These are phyloP conservation scores for Serendipita sp. DNA, from an alignment of 768 basidiomycete genomes.

Conservation along the genomic window DNA sequence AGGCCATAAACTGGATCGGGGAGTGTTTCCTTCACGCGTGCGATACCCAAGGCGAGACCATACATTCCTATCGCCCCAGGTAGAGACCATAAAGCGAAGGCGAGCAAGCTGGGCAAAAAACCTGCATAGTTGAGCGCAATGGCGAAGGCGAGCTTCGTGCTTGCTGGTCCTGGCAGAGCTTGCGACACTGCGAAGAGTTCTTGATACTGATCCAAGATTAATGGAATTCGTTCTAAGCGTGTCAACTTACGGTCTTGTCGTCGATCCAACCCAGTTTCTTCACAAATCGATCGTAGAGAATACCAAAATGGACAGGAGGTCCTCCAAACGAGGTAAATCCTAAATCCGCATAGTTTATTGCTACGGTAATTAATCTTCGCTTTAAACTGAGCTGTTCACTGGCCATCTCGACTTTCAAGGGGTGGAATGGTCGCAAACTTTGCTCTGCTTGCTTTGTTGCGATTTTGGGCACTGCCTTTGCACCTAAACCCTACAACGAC, in stretches of 20 bases:
- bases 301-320: conserved; percentile 33
- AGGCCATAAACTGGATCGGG: conserved; percentile 34
- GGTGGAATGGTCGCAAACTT: neutral
- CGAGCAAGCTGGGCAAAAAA: conserved; percentile 5
- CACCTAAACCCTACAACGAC: neutral
- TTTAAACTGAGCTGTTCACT: neutral
- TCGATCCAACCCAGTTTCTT: neutral
- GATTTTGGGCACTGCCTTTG: neutral
- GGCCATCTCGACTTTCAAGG: neutral
- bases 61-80: conserved; percentile 36
- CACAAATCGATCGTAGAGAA: conserved; percentile 20
- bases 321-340: conserved; percentile 36
- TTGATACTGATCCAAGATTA: neutral
- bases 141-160: neutral
- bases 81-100: conserved; percentile 14
- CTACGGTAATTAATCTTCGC: neutral
- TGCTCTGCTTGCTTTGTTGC: neutral
- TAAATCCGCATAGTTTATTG: conserved; percentile 15
- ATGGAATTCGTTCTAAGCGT: neutral
- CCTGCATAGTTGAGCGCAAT: conserved; percentile 5
- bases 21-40: conserved; percentile 25
- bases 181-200: conserved; percentile 1
- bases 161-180: neutral
- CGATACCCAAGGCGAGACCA: conserved; percentile 28
- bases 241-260: neutral